Evolutionary conservation across 306 rosid species (phyloP), one percentile per base, ranked within the genome.

Genomic region (Cicer yamashitae): DNA sequence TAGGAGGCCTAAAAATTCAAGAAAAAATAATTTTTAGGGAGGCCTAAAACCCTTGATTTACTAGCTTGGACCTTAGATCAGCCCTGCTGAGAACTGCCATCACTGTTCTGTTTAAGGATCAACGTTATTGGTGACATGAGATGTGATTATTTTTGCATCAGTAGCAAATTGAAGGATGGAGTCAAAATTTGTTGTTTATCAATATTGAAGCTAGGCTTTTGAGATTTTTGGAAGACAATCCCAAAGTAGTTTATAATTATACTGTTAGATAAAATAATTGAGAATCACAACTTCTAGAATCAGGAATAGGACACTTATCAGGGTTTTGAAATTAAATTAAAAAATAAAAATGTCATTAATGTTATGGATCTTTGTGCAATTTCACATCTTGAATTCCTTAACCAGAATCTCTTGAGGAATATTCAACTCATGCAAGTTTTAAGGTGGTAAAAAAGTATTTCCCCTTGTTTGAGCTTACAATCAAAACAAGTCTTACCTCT

Each of bases 351-450:
- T 12, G 17, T 51, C 8, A 7, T 15, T 34, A 37, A 52, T 61
- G 46, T 58, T 30, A 51, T 73, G 68, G n/a, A 72, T 48, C 60
- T 38, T 38, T n/a, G 6, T 20, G 7, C 38, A 40, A 22, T 14
- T 78, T 70, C 3, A 45, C 39, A 30, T 22, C 50, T 34, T 52
- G 73, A 70, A 60, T 10, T 51, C 59, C 64, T 63, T 25, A 67
- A 63, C 47, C 52, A 61, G 45, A 64, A 79, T 64, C 37, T 62
- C 17, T 10, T 10, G 73, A 50, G 17, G 7, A 39, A 67, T 7
- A 66, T 47, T 20, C 64, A 34, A 52, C 38, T 38, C 37, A 10
- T n/a, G 46, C 34, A 30, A 51, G 30, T 43, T 52, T 13, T 52
- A 44, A 45, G 47, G 56, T 15, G 79, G 11, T 77, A 30, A 30